A percentile compares a stretch with the other conserved stretches of the same genome.
Evolutionary conservation across 2,329 filamentous ascomycete species (phyloP).

Genomic region (Intubia oerlemansii): DNA sequence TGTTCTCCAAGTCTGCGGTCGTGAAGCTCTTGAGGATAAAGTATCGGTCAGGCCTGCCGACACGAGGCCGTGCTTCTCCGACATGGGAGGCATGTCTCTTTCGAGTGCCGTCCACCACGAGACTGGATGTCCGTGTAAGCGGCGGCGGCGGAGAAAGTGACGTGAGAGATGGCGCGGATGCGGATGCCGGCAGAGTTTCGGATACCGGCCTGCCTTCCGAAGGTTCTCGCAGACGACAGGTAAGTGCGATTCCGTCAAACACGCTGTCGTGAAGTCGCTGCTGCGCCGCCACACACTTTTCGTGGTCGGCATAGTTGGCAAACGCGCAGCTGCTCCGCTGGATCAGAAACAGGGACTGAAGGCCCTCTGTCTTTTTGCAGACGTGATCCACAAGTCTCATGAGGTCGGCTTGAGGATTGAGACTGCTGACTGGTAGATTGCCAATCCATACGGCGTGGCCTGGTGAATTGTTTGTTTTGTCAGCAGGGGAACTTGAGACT

Average conservation of each 20-base stretch:
- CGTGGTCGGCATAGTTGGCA: slow-evolving; percentile 77
- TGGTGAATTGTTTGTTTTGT: no score
- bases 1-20: slow-evolving; percentile 71
- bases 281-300: slow-evolving; percentile 55
- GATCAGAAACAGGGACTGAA: slow-evolving; percentile 84
- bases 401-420: slow-evolving; percentile 61
- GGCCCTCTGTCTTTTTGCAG: slow-evolving; percentile 52
- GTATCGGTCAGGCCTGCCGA: slow-evolving; percentile 39
- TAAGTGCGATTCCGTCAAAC: slow-evolving; percentile 67
- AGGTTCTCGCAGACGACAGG: slow-evolving; percentile 71
- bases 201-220: no score
- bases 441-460: slow-evolving; percentile 93
- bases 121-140: no score
- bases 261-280: slow-evolving; percentile 74
- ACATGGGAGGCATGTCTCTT: not conserved
- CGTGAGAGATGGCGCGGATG: no score
- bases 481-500: no score
- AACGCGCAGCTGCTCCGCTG: slow-evolving; percentile 96
- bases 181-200: no score
- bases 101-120: slow-evolving; percentile 4
- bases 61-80: not conserved
- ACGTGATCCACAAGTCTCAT: slow-evolving; percentile 82
- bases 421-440: slow-evolving; percentile 75
- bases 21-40: slow-evolving; percentile 91
- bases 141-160: no score